phyloP scores from a whole-genome alignment of 306 rosid genomes.

The Pachyrhizus erosus region DNA sequence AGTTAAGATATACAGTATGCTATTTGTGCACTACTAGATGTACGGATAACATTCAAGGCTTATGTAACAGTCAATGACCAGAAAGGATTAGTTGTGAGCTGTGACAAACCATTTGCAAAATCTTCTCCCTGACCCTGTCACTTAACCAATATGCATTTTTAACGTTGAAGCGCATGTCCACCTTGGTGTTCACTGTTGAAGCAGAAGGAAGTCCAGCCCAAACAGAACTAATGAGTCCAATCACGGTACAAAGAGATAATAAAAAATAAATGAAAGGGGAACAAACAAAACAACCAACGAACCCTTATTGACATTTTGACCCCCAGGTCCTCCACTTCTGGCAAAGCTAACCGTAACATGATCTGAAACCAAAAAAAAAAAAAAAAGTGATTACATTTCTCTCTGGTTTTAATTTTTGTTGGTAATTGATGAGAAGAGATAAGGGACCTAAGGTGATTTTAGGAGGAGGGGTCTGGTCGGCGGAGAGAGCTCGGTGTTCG shows the following conservation, averaged over 20 bases:
- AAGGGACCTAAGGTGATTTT: constrained; percentile 73
- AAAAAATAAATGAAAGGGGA: background rate
- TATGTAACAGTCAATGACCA: constrained; percentile 1
- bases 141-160: constrained; percentile 79
- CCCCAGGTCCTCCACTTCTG: constrained; percentile 98
- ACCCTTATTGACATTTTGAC: constrained; percentile 97
- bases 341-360: constrained; percentile 82
- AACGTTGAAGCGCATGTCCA: constrained; percentile 97
- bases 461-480: constrained; percentile 66
- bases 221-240: background rate
- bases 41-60: background rate
- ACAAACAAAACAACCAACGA: constrained; percentile 4
- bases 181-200: constrained; percentile 90
- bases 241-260: background rate
- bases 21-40: background rate
- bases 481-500: constrained; percentile 70
- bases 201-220: too few relatives aligned
- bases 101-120: constrained; percentile 72
- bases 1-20: background rate
- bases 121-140: constrained; percentile 82
- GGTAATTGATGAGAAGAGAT: background rate
- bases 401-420: background rate
- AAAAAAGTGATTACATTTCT: background rate
- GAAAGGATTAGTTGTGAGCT: background rate
- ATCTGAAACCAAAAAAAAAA: constrained; percentile 50